Base-by-base conservation (phyloP, 2,329 filamentous ascomycete genomes). In the Colletotrichum sansevieriae region DNA sequence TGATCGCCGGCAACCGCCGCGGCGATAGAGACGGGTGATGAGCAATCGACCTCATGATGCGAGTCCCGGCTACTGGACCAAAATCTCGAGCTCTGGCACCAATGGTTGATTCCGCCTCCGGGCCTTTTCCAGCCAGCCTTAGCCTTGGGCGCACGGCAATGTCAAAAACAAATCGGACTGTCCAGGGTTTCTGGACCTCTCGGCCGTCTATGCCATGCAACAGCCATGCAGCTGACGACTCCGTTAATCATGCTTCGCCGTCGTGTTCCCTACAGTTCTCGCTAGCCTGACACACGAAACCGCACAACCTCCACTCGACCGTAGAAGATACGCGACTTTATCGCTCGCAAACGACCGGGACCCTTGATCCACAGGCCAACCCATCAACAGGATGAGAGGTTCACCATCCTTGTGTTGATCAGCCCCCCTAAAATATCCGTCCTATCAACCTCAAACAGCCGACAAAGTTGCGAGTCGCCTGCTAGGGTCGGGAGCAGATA, bases 371-470 rank as follows among this genome's bases (percentile, higher is more conserved):
- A 68, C 57, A 68, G 63, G 47, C 67, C 51, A 51, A 41, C 63
- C 67, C 67, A 70, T 58, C 49, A 25, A 51, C 51, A 70, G 67
- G 56, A 70, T 58, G 56, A 39, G 57, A 66, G 51, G 55, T 55
- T 65, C 62, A 43, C 44, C 52, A 70, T 71, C 81, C 74, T 76
- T 81, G 61, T 71, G 83, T 71, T 77, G 80, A 85, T 83, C 82
- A 81, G 78, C 79, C 79, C 77, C 74, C 76, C 77, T 73, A 76
- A 79, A 81, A 81, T 81, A 79, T 74, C 78, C 79, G 76, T 83
- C 79, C 81, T 81, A 83, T 85, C 78, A 83, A 84, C 80, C 80
- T 86, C 85, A 87, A 86, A 87, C 84, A 74, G 72, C 72, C 71
- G 65, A 71, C 56, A 37, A 57, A 67, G 60, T 57, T 71, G 63